Percentiles rank a stretch among this genome's conserved stretches.
Conservation (phyloP, 345 rosid species). For the Nephelium lappaceum region DNA sequence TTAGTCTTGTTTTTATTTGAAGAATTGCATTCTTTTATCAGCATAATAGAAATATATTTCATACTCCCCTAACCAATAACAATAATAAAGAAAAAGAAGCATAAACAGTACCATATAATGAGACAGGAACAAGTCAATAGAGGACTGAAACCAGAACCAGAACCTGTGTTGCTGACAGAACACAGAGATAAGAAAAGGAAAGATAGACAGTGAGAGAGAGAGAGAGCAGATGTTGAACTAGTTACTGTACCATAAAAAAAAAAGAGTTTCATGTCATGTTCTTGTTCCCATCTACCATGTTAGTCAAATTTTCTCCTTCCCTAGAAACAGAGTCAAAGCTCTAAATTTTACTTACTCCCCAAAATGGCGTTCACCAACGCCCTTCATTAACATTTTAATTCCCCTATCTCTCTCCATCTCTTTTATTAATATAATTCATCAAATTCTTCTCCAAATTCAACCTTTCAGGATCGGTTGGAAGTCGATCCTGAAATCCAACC, state of each 20-base stretch:
- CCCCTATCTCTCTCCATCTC: too few relatives aligned
- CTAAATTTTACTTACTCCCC: too few relatives aligned
- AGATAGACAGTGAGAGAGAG: not conserved
- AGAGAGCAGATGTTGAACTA: not conserved
- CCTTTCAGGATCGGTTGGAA: too few relatives aligned
- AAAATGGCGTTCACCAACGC: too few relatives aligned
- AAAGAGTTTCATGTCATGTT: not conserved
- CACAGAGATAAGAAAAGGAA: not conserved
- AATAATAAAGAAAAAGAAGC: too few relatives aligned
- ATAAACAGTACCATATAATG: not conserved
- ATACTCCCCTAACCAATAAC: not conserved
- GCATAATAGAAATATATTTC: not conserved
- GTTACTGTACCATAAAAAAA: not conserved
- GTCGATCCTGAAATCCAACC: too few relatives aligned
- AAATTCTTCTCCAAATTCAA: not conserved
- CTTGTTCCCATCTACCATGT: not conserved
- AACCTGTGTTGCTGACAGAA: not conserved
- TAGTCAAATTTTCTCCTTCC: not conserved
- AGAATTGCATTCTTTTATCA: constrained; percentile 2
- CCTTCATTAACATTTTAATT: too few relatives aligned
- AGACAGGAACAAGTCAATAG: not conserved
- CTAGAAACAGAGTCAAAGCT: not conserved
- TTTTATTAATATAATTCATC: too few relatives aligned
- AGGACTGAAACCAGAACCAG: not conserved
- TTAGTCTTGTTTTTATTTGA: not conserved